Percentiles rank a stretch among this genome's conserved stretches.
These are phyloP conservation scores for Hypericum perforatum DNA, from an alignment of 345 rosid genomes.

Conservation along the genomic window DNA sequence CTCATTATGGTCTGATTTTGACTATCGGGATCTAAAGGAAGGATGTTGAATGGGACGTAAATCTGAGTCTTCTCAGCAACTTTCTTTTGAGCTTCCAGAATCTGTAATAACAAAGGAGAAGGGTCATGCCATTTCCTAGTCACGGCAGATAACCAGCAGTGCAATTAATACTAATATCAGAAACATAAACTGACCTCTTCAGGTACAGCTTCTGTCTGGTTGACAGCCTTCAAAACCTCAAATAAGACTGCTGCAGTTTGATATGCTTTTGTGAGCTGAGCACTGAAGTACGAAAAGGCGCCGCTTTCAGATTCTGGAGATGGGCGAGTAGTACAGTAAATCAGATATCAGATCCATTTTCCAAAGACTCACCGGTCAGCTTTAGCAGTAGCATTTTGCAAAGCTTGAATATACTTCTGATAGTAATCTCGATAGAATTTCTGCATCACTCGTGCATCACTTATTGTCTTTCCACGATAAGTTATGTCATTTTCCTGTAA, in stretches of 20 bases:
- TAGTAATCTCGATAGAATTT: constrained; percentile 6
- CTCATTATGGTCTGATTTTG: constrained; percentile 1
- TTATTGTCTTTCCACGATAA: not conserved
- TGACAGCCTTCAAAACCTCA: constrained; percentile 6
- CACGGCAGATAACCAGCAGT: not conserved
- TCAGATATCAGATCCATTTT: not conserved
- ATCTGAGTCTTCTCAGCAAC: constrained; percentile 5
- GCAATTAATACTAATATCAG: not conserved
- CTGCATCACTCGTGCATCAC: constrained; percentile 6
- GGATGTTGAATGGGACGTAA: constrained; percentile 4
- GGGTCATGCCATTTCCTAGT: not conserved
- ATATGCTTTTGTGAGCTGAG: constrained; percentile 6
- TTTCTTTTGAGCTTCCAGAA: constrained; percentile 2
- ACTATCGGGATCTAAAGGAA: constrained; percentile 6
- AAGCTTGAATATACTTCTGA: constrained; percentile 6
- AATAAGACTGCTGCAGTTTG: constrained; percentile 5
- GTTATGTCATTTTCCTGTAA: not conserved
- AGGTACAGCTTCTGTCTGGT: constrained; percentile 3
- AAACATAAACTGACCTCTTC: constrained; percentile 1
- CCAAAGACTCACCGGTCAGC: constrained; percentile 1
- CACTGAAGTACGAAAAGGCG: constrained; percentile 11
- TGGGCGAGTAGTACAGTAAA: not conserved
- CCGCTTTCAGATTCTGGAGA: not conserved
- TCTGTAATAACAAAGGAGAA: not conserved
- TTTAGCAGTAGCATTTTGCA: not conserved